Evolutionary conservation across 495 filamentous ascomycete genomes (phyloP), one percentile per base, ranked within the genome.

Genomic region (Lasiosphaeria hispida): DNA sequence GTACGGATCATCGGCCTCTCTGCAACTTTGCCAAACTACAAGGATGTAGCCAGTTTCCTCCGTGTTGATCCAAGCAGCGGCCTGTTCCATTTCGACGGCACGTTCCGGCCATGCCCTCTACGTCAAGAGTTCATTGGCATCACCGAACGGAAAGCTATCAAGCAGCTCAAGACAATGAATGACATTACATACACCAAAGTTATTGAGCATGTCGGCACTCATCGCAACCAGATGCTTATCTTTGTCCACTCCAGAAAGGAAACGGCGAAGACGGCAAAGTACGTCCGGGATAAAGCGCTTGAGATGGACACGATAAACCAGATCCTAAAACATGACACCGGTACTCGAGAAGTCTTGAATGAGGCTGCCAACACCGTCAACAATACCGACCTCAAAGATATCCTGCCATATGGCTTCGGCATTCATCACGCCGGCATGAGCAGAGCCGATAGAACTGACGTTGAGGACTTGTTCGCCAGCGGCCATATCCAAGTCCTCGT

Each of bases 81-180:
- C 13, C 76, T 96, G 37, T 97, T 96, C 80, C 91, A 97, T 70
- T 99, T 99, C 61, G 95, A 99, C 74, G 91, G 88, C 14, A 92
- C 93, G 9, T 99, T 84, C 75, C 80, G 94, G 47, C 94, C 94
- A 50, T 97, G 95, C 67, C 94, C 94, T 2, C 69, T 99, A 57
- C 88, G 86, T 62, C 94, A 99, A 67, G 94, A 99, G 71, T 99
- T 97, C 72, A 93, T 99, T 67, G 94, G 95, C 50, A 87, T 99
- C 35, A 96, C 91, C 0, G 94, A 99, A 59, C 95, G 92, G 74
- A 99, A 99, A 65, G 89, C 94, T 14, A 99, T 97, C 77, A 99
- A 97, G 75, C 94, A 99, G 74, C 78, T 99, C 48, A 96, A 97
- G 81, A 95, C 88, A 0, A 99, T 99, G 94, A 99, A 99, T 60